These are phyloP conservation scores for Calocera cornea DNA, from an alignment of 768 basidiomycete species.

Conservation along the genomic window DNA sequence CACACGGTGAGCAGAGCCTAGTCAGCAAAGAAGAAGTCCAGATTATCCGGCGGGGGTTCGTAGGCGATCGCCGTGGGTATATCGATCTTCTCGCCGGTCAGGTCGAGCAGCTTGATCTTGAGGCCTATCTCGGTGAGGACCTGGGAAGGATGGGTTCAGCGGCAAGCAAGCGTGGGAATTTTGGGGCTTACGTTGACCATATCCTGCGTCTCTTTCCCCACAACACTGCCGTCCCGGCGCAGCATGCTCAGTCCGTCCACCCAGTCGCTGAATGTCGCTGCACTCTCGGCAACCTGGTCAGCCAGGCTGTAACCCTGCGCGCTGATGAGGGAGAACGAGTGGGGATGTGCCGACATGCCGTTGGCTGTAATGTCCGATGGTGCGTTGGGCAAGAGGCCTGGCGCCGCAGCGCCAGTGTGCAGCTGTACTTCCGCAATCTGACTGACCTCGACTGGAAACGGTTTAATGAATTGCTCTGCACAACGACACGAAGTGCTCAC, in stretches of 20 bases:
- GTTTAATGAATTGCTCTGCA: background rate
- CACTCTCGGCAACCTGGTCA: conserved; percentile 65
- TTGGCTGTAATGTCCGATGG: conserved; percentile 18
- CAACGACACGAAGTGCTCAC: conserved; percentile 12
- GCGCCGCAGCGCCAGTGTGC: conserved; percentile 46
- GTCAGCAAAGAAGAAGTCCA: conserved; percentile 79
- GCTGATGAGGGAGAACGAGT: conserved; percentile 66
- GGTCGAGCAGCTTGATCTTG: conserved; percentile 79
- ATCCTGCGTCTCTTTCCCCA: conserved; percentile 71
- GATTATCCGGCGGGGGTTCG: conserved; percentile 66
- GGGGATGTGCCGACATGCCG: conserved; percentile 35
- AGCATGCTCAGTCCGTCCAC: conserved; percentile 86
- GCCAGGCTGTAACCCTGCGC: conserved; percentile 58
- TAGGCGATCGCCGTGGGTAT: conserved; percentile 67
- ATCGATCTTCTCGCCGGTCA: conserved; percentile 79
- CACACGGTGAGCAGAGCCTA: background rate
- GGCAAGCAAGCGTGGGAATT: background rate
- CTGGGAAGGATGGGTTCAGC: conserved; percentile 22
- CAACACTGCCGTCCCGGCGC: conserved; percentile 62
- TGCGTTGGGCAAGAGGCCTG: conserved; percentile 32
- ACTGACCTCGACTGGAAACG: conserved; percentile 46
- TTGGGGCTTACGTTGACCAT: conserved; percentile 36
- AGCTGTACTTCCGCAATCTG: conserved; percentile 68
- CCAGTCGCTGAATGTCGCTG: conserved; percentile 82
- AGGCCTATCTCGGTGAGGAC: conserved; percentile 81